phyloP scores from a whole-genome alignment of 1,139 yeast species.

The Kodamaea arcana region DNA sequence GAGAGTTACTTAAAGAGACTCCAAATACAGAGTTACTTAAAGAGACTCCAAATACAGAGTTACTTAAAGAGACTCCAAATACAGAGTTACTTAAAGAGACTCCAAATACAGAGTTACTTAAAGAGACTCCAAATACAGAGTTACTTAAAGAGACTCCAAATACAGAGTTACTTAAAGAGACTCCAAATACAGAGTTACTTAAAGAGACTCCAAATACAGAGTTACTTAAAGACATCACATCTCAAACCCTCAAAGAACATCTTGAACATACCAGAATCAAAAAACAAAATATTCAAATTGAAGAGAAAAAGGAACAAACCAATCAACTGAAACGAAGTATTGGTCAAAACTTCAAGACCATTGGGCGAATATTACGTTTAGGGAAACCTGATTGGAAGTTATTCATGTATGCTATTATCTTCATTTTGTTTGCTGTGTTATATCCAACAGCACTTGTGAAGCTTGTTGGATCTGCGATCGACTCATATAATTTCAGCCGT shows the following conservation, averaged over 20 bases:
- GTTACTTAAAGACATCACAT: too few species aligned
- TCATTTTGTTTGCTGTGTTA: constrained; percentile 43
- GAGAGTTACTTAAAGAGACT: too few species aligned
- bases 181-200: too few species aligned
- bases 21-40: too few species aligned
- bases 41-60: too few species aligned
- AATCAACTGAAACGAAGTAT: constrained; percentile 24
- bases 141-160: too few species aligned
- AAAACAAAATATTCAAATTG: constrained; percentile 28
- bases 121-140: too few species aligned
- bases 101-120: too few species aligned
- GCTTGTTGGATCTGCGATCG: constrained; percentile 45
- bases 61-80: too few species aligned
- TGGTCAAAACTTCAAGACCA: constrained; percentile 33
- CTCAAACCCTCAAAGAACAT: constrained; percentile 27
- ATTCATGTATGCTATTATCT: constrained; percentile 38
- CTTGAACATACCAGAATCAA: constrained; percentile 20
- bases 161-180: too few species aligned
- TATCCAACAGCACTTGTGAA: constrained; percentile 46
- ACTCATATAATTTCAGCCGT: constrained; percentile 36
- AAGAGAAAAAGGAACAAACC: constrained; percentile 28
- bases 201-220: too few species aligned
- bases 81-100: too few species aligned
- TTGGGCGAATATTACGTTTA: constrained; percentile 33
- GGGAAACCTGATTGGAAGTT: constrained; percentile 41